A percentile compares a stretch with the other conserved stretches of the same genome.
Evolutionary conservation across 805 yeast species (phyloP).

Genomic region (Candida ulmi): DNA sequence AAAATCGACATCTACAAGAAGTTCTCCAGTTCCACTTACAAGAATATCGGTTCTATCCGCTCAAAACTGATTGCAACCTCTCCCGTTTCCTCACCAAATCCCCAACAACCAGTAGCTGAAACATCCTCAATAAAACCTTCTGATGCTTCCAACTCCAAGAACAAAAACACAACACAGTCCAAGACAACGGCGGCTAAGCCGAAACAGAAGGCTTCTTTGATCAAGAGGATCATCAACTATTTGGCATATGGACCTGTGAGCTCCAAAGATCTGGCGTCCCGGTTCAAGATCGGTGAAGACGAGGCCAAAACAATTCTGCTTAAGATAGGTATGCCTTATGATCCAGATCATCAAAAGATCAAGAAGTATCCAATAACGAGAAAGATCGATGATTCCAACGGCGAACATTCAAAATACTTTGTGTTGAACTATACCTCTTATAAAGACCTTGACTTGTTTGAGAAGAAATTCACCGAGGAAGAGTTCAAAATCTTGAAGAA

Average conservation of each 20-base stretch:
- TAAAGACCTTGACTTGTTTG: conserved; percentile 17
- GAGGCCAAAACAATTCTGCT: conserved; percentile 26
- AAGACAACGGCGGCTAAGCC: conserved; percentile 13
- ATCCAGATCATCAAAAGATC: conserved; percentile 20
- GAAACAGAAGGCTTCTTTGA: neutral
- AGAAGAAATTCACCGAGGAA: conserved; percentile 5
- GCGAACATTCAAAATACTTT: conserved; percentile 24
- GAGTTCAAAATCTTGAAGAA: conserved; percentile 5
- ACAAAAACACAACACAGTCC: conserved; percentile 9
- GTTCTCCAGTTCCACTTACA: conserved; percentile 16
- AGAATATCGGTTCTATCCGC: conserved; percentile 13
- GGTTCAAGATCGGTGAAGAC: conserved; percentile 22
- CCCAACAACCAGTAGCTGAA: neutral
- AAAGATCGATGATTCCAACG: conserved; percentile 21
- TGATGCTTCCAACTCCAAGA: neutral
- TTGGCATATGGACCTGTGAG: conserved; percentile 45
- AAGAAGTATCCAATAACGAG: conserved; percentile 24
- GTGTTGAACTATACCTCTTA: conserved; percentile 33
- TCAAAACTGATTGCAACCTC: conserved; percentile 9
- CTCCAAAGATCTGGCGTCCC: conserved; percentile 23
- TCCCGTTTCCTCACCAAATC: conserved; percentile 8
- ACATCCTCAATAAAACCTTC: neutral
- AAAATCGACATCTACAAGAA: conserved; percentile 18
- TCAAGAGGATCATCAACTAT: conserved; percentile 36
- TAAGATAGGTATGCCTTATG: conserved; percentile 24